Evolutionary conservation across 495 filamentous ascomycete genomes (phyloP).

Genomic region (Penicillium canescens): DNA sequence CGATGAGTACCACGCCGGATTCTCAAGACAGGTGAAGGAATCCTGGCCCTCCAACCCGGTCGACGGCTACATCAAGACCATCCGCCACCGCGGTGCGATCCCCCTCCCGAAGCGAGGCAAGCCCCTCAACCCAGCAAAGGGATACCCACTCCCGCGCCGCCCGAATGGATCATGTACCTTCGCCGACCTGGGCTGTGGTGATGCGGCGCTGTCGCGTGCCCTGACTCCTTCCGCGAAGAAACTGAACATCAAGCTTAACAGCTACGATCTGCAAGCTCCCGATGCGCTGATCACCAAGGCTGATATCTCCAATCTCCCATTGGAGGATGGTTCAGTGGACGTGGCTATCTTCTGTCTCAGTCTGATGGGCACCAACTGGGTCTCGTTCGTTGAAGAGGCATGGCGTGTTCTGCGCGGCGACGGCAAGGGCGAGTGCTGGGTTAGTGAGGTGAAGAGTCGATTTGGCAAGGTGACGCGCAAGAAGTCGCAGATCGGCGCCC

Average conservation of each 20-base stretch:
- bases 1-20: conserved; percentile 89
- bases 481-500: conserved; percentile 57
- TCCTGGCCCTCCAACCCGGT: conserved; percentile 97
- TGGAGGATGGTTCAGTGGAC: conserved; percentile 71
- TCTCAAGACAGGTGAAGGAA: conserved; percentile 84
- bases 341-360: conserved; percentile 92
- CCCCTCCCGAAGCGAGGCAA: conserved; percentile 37
- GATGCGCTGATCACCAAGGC: conserved; percentile 76
- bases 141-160: conserved; percentile 47
- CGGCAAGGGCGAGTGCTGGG: conserved; percentile 93
- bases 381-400: conserved; percentile 93
- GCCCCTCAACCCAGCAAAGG: conserved; percentile 31
- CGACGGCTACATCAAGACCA: conserved; percentile 69
- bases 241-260: conserved; percentile 65
- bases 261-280: conserved; percentile 67
- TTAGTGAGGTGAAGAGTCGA: conserved; percentile 92
- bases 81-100: conserved; percentile 58
- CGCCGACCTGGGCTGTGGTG: conserved; percentile 82
- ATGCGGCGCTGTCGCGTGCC: conserved; percentile 65
- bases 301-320: conserved; percentile 81
- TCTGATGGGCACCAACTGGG: conserved; percentile 98
- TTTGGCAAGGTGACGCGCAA: conserved; percentile 68
- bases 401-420: conserved; percentile 72
- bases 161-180: conserved; percentile 68
- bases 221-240: conserved; percentile 58